These are phyloP conservation scores for Chernovozyma aurita DNA, from an alignment of 1,139 yeast species.

Conservation along the genomic window DNA sequence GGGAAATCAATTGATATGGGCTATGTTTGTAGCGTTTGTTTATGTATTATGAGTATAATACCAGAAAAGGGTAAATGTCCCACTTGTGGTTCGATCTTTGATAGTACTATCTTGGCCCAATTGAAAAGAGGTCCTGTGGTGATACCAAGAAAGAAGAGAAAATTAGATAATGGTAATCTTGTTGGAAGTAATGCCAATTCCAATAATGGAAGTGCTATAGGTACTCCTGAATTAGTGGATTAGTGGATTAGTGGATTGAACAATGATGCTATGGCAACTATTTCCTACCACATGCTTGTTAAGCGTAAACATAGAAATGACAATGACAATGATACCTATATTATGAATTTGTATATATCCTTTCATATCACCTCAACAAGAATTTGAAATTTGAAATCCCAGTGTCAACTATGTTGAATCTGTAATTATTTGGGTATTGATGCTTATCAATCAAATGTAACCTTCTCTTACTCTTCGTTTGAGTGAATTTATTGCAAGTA, in stretches of 20 bases:
- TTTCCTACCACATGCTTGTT: no score
- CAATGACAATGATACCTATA: no score
- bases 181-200: background rate
- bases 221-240: constrained; percentile 7
- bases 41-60: constrained; percentile 70
- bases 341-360: no score
- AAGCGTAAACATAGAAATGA: no score
- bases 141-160: constrained; percentile 32
- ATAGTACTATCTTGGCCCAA: constrained; percentile 42
- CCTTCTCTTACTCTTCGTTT: constrained; percentile 33
- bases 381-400: constrained; percentile 13
- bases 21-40: constrained; percentile 90
- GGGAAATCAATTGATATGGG: constrained; percentile 90
- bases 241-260: no score
- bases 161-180: background rate
- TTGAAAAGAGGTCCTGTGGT: constrained; percentile 53
- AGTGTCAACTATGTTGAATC: constrained; percentile 33
- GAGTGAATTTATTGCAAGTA: constrained; percentile 30
- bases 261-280: no score
- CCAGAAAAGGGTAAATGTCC: constrained; percentile 53
- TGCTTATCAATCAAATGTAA: constrained; percentile 48
- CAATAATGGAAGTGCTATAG: constrained; percentile 1
- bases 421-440: constrained; percentile 41
- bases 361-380: constrained; percentile 1
- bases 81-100: constrained; percentile 49